These are phyloP conservation scores for Exophiala sp. DNA, from an alignment of 2,329 filamentous ascomycete genomes.

Conservation along the genomic window DNA sequence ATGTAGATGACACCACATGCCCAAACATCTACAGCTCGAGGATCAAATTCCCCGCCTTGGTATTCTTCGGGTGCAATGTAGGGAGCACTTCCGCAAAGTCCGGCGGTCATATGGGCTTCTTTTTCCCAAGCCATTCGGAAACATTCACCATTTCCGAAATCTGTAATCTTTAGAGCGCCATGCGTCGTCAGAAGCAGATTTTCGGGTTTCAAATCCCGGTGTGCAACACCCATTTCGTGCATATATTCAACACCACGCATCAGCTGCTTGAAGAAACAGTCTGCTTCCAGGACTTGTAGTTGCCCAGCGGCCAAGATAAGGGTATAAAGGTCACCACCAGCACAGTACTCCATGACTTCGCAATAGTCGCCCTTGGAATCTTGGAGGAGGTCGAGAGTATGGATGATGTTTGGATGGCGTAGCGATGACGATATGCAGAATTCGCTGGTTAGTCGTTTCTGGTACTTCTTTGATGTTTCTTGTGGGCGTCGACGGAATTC, in stretches of 20 bases:
- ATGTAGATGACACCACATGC: constrained; percentile 99
- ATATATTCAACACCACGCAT: constrained; percentile 99
- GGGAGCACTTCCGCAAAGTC: constrained; percentile 90
- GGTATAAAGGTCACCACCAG: constrained; percentile 92
- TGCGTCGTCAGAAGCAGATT: constrained; percentile 91
- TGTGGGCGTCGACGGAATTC: constrained; percentile 93
- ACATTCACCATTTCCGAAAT: constrained; percentile 98
- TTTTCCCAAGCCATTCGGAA: constrained; percentile 99
- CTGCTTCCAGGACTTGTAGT: constrained; percentile 85
- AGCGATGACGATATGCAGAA: constrained; percentile 98
- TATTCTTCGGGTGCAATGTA: constrained; percentile 99
- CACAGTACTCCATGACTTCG: constrained; percentile 99
- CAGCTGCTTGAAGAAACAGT: constrained; percentile 98
- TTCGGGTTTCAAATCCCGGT: constrained; percentile 94
- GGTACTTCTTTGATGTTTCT: constrained; percentile 95
- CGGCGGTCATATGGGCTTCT: constrained; percentile 96
- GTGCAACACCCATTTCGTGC: constrained; percentile 98
- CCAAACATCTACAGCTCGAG: constrained; percentile 96
- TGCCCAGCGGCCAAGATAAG: constrained; percentile 87
- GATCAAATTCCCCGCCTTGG: constrained; percentile 90
- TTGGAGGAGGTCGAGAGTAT: constrained; percentile 90
- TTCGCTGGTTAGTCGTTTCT: constrained; percentile 92
- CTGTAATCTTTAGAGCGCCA: constrained; percentile 92
- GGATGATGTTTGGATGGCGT: constrained; percentile 95
- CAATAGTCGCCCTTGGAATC: constrained; percentile 97